Percentiles rank a stretch among this genome's conserved stretches.
Conservation (phyloP, 805 yeast genomes). For the Teunomyces cretensis region DNA sequence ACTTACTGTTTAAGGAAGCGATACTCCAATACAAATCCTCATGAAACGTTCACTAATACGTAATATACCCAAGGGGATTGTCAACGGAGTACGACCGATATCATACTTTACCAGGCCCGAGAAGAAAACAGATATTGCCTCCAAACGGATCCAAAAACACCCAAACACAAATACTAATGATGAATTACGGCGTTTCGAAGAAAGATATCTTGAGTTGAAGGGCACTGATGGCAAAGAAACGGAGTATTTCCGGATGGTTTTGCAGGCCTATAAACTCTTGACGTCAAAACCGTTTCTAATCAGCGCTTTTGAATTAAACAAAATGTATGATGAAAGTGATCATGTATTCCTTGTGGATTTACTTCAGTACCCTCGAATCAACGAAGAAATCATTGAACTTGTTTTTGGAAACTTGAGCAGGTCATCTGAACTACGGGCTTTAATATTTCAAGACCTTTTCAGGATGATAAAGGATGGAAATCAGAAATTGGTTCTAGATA, state of each 20-base stretch:
- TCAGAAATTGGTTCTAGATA: not conserved
- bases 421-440: slow-evolving; percentile 19
- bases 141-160: not conserved
- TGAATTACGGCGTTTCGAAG: not conserved
- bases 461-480: slow-evolving; percentile 6
- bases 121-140: not conserved
- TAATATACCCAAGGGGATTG: not conserved
- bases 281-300: not conserved
- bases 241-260: not conserved
- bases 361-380: slow-evolving; percentile 16
- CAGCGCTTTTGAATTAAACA: not conserved
- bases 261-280: not conserved
- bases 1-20: not conserved
- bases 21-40: not conserved
- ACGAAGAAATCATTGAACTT: slow-evolving; percentile 17
- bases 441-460: slow-evolving; percentile 19
- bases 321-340: not conserved
- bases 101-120: not conserved
- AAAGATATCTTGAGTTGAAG: not conserved
- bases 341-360: slow-evolving; percentile 20
- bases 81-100: not conserved
- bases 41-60: not conserved
- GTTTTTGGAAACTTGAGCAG: slow-evolving; percentile 12
- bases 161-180: not conserved
- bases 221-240: not conserved